Base-by-base conservation (phyloP, 2,329 filamentous ascomycete species). In the Colletotrichum endophyticum region DNA sequence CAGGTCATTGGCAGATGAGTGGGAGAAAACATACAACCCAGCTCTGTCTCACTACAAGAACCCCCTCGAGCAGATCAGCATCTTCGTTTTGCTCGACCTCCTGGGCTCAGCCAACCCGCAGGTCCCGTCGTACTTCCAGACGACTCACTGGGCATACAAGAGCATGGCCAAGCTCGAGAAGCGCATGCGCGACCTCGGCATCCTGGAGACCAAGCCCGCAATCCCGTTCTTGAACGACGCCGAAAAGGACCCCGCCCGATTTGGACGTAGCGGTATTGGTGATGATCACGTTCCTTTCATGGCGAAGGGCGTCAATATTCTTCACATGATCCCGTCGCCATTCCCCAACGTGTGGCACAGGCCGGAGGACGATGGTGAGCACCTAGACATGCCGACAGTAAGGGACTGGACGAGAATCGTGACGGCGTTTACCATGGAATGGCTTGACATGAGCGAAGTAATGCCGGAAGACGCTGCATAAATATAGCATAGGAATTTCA, bases 271-370 rank as follows among this genome's bases (percentile, higher is more conserved):
- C 81, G 79, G 80, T 22, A 90, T 95, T 7, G 87, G 91, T 76
- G 95, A 96, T 81, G 95, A 97, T 79, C 95, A 97, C 82, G 80
- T 96, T 5, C 95, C 95, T 1, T 97, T 97, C 81, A 91, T 96
- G 86, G 86, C 86, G 5, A 89, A 93, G 56, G 95, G 95, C 1
- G 95, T 96, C 0, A 92, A 95, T 64, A 88, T 96, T 27, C 83
- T 97, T 66, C 95, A 96, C 84, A 83, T 96, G 7, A 96, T 96
- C 70, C 92, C 95, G 0, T 88, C 87, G n/a, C 90, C 91, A 1
- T 95, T 95, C 81, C 94, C 94, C 1, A 36, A 79, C 0, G 93
- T 95, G 2, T 96, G 95, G 94, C 95, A 96, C 84, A 92, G 85
- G 3, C 89, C 93, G 73, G 84, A 90, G 0, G 95, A 96, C 81